A percentile compares a stretch with the other conserved stretches of the same genome.
These are phyloP conservation scores for Alloteropsis semialata DNA, from an alignment of 176 grass and related monocot species.

Conservation along the genomic window DNA sequence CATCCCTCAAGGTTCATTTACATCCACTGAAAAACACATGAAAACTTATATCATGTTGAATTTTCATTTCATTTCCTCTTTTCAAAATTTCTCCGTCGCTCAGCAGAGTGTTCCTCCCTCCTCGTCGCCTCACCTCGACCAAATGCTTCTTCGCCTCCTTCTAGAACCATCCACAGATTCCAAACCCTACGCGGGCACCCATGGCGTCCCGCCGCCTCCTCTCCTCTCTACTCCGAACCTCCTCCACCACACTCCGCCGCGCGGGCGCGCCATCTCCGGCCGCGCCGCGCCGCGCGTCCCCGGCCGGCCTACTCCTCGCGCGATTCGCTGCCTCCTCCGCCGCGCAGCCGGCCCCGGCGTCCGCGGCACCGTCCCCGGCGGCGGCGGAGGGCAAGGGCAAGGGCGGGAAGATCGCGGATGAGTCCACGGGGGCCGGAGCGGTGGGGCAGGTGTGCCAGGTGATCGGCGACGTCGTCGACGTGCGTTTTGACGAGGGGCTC, in stretches of 20 bases:
- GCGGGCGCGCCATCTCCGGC: conserved; percentile 27
- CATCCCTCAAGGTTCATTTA: background rate
- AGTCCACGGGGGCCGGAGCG: conserved; percentile 88
- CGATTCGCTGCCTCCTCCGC: conserved; percentile 52
- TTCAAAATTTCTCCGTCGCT: too few species aligned
- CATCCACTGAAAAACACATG: background rate
- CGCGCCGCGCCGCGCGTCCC: conserved; percentile 48
- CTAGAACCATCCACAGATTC: background rate
- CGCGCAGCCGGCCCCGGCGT: conserved; percentile 19
- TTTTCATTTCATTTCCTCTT: background rate
- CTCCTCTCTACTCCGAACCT: conserved; percentile 72
- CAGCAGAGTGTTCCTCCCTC: too few species aligned
- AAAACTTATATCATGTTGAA: background rate
- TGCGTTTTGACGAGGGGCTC: conserved; percentile 78
- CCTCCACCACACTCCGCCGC: conserved; percentile 30
- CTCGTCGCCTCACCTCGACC: background rate
- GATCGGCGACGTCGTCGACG: conserved; percentile 96
- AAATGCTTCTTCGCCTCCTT: background rate
- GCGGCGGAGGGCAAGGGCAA: conserved; percentile 20
- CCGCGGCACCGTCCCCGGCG: background rate
- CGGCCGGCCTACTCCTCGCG: conserved; percentile 64
- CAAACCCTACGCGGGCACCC: conserved; percentile 54
- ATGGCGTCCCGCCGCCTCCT: conserved; percentile 90
- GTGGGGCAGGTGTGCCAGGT: conserved; percentile 94
- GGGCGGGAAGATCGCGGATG: conserved; percentile 83